Conservation (phyloP, 202 grass and related monocot genomes). For the Sporobolus alterniflorus region DNA sequence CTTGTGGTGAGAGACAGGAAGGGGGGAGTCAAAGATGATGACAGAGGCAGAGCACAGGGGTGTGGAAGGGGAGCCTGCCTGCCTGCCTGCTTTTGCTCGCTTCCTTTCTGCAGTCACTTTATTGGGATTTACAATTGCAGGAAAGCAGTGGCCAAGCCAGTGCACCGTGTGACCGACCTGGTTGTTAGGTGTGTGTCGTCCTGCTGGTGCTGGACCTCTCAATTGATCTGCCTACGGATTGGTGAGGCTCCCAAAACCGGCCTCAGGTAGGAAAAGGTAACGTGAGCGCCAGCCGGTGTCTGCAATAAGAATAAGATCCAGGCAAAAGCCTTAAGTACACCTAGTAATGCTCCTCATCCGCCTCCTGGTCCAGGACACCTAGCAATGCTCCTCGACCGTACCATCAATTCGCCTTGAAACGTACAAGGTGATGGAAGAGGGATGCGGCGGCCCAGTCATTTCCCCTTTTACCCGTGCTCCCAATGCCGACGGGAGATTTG, state of each 20-base stretch:
- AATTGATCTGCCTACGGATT: not conserved
- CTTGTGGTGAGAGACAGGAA: not conserved
- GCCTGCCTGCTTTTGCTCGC: slow-evolving; percentile 33
- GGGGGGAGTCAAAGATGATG: slow-evolving; percentile 42
- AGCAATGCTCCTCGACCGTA: not conserved
- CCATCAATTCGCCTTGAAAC: no score
- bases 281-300: not conserved
- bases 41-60: not conserved
- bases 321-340: no score
- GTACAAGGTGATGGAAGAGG: no score
- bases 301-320: not conserved
- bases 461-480: no score
- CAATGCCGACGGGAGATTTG: no score
- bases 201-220: no score
- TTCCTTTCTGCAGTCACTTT: slow-evolving; percentile 57
- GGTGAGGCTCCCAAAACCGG: not conserved
- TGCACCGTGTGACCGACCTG: no score
- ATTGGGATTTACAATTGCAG: slow-evolving; percentile 62
- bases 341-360: not conserved
- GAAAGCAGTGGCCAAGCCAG: no score
- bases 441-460: no score
- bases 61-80: not conserved
- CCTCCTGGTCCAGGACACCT: not conserved
- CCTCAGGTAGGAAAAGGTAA: not conserved
- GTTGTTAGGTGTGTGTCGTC: no score